Evolutionary conservation across 1,139 yeast species (phyloP).

Genomic region (Groenewaldozyma auringiensis): DNA sequence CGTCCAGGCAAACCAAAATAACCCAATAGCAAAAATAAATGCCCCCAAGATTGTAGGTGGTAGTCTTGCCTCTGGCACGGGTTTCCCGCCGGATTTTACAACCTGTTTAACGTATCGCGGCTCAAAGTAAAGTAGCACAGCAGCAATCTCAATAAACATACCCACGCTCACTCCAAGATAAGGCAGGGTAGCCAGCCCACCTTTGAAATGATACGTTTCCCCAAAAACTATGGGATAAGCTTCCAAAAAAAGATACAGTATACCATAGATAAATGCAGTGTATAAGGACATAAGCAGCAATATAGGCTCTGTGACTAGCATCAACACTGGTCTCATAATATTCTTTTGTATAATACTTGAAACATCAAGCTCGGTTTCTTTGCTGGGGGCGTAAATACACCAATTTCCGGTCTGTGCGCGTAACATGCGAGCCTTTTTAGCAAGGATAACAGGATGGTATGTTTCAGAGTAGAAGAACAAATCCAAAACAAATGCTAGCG

Average conservation of each 20-base stretch:
- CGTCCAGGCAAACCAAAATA: slow-evolving; percentile 81
- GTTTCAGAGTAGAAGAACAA: slow-evolving; percentile 40
- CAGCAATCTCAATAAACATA: slow-evolving; percentile 28
- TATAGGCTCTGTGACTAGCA: slow-evolving; percentile 70
- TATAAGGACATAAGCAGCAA: slow-evolving; percentile 60
- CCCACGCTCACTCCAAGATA: slow-evolving; percentile 45
- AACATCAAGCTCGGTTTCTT: slow-evolving; percentile 53
- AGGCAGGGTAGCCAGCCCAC: slow-evolving; percentile 46
- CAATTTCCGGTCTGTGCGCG: slow-evolving; percentile 50
- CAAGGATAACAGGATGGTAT: slow-evolving; percentile 39
- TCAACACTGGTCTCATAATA: slow-evolving; percentile 57
- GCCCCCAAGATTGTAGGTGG: slow-evolving; percentile 68
- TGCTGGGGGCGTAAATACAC: slow-evolving; percentile 83
- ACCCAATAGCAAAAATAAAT: slow-evolving; percentile 61
- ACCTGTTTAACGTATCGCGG: slow-evolving; percentile 36
- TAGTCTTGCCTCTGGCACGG: slow-evolving; percentile 73
- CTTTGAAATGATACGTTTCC: slow-evolving; percentile 43
- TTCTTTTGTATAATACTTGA: slow-evolving; percentile 63
- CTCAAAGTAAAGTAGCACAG: slow-evolving; percentile 30
- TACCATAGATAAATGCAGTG: slow-evolving; percentile 79
- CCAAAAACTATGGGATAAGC: slow-evolving; percentile 71
- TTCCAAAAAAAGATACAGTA: slow-evolving; percentile 68
- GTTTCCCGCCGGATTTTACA: slow-evolving; percentile 46
- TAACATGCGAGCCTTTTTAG: slow-evolving; percentile 39
- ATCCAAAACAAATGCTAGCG: slow-evolving; percentile 28